Evolutionary conservation across 1,284 basidiomycete species (phyloP).

Genomic region (Ceratobasidium sp.): DNA sequence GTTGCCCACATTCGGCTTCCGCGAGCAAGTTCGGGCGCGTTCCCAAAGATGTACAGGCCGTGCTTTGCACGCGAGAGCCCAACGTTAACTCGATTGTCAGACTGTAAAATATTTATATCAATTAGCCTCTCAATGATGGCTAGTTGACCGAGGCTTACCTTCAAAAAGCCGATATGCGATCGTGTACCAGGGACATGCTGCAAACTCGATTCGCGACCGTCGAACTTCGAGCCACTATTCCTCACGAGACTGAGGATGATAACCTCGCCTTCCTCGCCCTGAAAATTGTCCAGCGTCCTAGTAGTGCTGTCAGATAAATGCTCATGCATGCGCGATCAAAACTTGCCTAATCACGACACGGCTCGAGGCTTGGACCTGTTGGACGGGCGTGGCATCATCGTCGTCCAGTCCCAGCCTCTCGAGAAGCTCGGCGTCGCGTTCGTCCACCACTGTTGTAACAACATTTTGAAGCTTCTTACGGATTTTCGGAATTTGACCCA

Average conservation of each 20-base stretch:
- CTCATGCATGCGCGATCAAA: neutral
- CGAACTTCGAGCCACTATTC: slow-evolving; percentile 58
- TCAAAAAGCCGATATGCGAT: slow-evolving; percentile 70
- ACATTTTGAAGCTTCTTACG: slow-evolving; percentile 57
- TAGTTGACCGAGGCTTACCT: slow-evolving; percentile 64
- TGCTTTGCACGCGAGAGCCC: slow-evolving; percentile 79
- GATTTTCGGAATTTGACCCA: slow-evolving; percentile 70
- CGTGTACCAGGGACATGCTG: slow-evolving; percentile 40
- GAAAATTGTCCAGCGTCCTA: no score
- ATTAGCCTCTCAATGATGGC: slow-evolving; percentile 57
- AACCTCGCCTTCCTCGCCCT: slow-evolving; percentile 55
- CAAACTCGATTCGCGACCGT: neutral
- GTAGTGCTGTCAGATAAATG: no score
- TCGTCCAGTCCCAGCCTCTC: slow-evolving; percentile 55
- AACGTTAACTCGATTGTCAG: slow-evolving; percentile 54
- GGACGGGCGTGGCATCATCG: slow-evolving; percentile 48
- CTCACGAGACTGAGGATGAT: slow-evolving; percentile 74
- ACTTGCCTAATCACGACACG: slow-evolving; percentile 50
- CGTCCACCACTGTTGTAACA: slow-evolving; percentile 69
- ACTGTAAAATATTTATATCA: slow-evolving; percentile 40
- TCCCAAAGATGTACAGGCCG: slow-evolving; percentile 77
- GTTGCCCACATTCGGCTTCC: slow-evolving; percentile 65
- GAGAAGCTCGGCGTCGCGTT: slow-evolving; percentile 66
- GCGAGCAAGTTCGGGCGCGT: slow-evolving; percentile 58
- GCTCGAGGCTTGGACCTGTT: slow-evolving; percentile 58